Conservation (phyloP, 2,329 filamentous ascomycete genomes). For the Colletotrichum sp. region DNA sequence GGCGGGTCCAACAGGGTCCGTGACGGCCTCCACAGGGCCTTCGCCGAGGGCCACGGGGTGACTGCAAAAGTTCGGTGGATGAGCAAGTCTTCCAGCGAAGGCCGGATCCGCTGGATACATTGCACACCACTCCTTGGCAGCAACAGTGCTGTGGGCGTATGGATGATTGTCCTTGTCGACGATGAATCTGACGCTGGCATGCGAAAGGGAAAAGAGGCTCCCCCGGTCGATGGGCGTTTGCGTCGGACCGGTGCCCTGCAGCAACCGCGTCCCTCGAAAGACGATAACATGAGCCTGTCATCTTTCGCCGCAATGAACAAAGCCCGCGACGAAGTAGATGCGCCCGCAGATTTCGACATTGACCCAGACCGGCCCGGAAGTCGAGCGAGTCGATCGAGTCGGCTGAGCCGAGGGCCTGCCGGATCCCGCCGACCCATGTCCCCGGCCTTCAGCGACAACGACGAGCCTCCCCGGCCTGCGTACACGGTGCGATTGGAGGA, state of each 20-base stretch:
- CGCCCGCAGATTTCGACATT: background rate
- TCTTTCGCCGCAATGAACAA: conserved; percentile 21
- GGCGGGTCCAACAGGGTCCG: conserved; percentile 54
- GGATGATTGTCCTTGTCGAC: conserved; percentile 79
- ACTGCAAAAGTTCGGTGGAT: conserved; percentile 80
- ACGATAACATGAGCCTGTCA: conserved; percentile 24
- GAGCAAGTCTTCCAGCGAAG: conserved; percentile 55
- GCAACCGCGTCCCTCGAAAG: background rate
- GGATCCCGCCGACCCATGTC: background rate
- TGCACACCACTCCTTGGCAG: conserved; percentile 74
- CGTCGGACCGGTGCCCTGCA: background rate
- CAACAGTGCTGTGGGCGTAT: conserved; percentile 73
- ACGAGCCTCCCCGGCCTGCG: background rate
- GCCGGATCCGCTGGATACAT: conserved; percentile 76
- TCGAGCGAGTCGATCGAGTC: conserved; percentile 10
- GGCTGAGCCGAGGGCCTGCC: background rate
- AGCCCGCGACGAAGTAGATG: conserved; percentile 3
- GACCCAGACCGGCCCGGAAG: conserved; percentile 3
- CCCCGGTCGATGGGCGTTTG: conserved; percentile 26
- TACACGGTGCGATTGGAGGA: conserved; percentile 12
- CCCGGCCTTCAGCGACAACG: background rate
- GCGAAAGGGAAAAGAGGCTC: conserved; percentile 24
- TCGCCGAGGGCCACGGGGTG: conserved; percentile 72
- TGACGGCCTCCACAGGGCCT: conserved; percentile 59
- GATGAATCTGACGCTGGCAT: conserved; percentile 49